Evolutionary conservation across 2,329 filamentous ascomycete species (phyloP).

Genomic region (Malbranchea zuffiana): DNA sequence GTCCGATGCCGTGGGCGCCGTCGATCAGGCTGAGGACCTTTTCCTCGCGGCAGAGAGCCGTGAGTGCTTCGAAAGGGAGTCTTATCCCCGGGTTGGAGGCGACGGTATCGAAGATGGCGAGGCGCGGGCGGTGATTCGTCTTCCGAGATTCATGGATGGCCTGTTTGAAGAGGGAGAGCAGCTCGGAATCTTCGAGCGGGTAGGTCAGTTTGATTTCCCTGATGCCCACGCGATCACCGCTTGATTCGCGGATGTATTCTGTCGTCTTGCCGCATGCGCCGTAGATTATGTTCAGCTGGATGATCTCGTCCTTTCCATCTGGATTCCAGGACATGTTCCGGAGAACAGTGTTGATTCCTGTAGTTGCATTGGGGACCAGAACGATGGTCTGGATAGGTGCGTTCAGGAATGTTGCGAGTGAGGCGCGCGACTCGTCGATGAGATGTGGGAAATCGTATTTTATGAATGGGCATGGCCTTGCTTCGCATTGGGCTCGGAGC

Average conservation of each 20-base stretch:
- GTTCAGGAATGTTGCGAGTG: slow-evolving; percentile 54
- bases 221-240: slow-evolving; percentile 35
- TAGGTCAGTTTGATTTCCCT: slow-evolving; percentile 50
- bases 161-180: slow-evolving; percentile 48
- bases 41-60: slow-evolving; percentile 51
- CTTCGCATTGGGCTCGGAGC: slow-evolving; percentile 52
- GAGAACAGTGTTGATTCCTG: slow-evolving; percentile 56
- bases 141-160: slow-evolving; percentile 44
- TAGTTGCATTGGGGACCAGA: slow-evolving; percentile 66
- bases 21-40: slow-evolving; percentile 67
- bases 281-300: slow-evolving; percentile 59
- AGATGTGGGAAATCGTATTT: slow-evolving; percentile 53
- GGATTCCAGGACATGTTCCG: slow-evolving; percentile 54
- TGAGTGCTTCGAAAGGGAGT: slow-evolving; percentile 60
- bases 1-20: slow-evolving; percentile 74
- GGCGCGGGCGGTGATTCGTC: slow-evolving; percentile 48
- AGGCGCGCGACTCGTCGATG: slow-evolving; percentile 52
- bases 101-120: slow-evolving; percentile 66
- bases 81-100: slow-evolving; percentile 61
- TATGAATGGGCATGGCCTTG: slow-evolving; percentile 59
- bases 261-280: slow-evolving; percentile 61
- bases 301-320: slow-evolving; percentile 55
- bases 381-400: slow-evolving; percentile 55
- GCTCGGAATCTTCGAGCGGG: slow-evolving; percentile 55
- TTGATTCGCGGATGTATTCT: slow-evolving; percentile 54